These are phyloP conservation scores for Corymbia calophylla DNA, from an alignment of 441 rosid genomes.

Conservation along the genomic window DNA sequence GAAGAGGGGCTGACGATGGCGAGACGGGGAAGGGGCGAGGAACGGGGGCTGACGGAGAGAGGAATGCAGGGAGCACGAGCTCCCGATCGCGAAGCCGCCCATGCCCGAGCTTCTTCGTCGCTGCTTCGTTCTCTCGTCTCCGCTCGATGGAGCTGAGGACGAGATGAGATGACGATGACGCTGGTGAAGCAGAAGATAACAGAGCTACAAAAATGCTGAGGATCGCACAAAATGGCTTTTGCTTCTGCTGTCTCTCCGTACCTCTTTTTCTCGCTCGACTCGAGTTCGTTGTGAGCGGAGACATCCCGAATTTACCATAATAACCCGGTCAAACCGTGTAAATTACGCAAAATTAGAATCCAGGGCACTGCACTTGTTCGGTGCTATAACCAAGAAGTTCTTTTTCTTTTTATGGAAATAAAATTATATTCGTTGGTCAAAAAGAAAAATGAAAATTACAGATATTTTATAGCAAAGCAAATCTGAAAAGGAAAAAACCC, in stretches of 20 bases:
- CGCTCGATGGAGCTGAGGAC: neutral
- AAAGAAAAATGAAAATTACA: no score
- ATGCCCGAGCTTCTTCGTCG: conserved; percentile 1
- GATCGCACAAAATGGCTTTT: neutral
- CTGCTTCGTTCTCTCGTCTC: neutral
- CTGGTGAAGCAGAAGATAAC: neutral
- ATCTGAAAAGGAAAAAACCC: neutral
- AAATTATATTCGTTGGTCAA: neutral
- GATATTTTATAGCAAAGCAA: neutral
- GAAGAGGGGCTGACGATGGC: conserved; percentile 20
- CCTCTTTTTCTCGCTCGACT: neutral
- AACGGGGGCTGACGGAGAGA: conserved; percentile 1
- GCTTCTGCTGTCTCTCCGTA: neutral
- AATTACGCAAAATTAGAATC: neutral
- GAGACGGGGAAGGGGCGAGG: conserved; percentile 13
- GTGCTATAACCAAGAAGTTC: neutral
- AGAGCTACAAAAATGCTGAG: neutral
- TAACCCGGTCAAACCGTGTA: neutral
- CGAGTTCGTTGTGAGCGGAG: neutral
- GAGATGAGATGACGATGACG: neutral
- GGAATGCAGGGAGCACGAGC: conserved; percentile 35
- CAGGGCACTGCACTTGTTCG: neutral
- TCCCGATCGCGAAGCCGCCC: conserved; percentile 43
- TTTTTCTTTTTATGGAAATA: neutral
- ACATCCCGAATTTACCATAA: neutral